phyloP scores from a whole-genome alignment of 495 filamentous ascomycete genomes.

The Aspergillus kassunensis region DNA sequence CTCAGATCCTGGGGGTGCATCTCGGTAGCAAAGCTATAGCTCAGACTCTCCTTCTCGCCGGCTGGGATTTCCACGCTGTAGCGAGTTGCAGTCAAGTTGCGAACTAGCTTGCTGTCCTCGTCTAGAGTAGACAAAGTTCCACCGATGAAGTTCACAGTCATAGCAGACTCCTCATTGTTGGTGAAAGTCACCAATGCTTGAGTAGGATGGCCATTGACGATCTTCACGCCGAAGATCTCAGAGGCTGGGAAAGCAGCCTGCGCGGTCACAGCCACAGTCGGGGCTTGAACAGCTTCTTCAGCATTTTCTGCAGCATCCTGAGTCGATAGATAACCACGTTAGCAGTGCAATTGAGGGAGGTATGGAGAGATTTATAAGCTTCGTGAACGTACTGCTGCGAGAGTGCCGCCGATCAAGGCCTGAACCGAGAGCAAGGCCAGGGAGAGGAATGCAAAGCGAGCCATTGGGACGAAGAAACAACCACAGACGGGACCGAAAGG shows the following conservation, averaged over 20 bases:
- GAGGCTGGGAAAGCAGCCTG: conserved; percentile 77
- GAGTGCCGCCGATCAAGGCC: conserved; percentile 57
- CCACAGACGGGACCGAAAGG: conserved; percentile 12
- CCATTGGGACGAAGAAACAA: conserved; percentile 52
- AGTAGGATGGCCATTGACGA: conserved; percentile 89
- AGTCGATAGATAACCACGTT: conserved; percentile 4
- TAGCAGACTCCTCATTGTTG: conserved; percentile 76
- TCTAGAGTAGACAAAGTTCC: conserved; percentile 66
- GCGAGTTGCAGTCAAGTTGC: conserved; percentile 75
- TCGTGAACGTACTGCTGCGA: conserved; percentile 54
- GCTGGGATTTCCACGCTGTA: conserved; percentile 75
- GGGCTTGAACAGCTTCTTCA: conserved; percentile 44
- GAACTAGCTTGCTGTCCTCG: conserved; percentile 57
- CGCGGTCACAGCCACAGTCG: conserved; percentile 69
- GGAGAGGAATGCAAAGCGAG: conserved; percentile 65
- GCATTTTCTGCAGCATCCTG: conserved; percentile 45
- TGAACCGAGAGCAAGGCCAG: conserved; percentile 69
- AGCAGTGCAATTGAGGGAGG: conserved; percentile 26
- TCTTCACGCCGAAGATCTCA: conserved; percentile 92
- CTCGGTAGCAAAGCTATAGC: conserved; percentile 83
- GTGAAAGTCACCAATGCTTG: conserved; percentile 73
- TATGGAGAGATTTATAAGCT: conserved; percentile 12
- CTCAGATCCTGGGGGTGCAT: conserved; percentile 88
- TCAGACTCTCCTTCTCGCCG: conserved; percentile 68
- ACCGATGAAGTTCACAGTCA: conserved; percentile 72